A percentile compares a stretch with the other conserved stretches of the same genome.
Conservation (phyloP, 768 basidiomycete genomes). For the Peribolospora kevripleyi region DNA sequence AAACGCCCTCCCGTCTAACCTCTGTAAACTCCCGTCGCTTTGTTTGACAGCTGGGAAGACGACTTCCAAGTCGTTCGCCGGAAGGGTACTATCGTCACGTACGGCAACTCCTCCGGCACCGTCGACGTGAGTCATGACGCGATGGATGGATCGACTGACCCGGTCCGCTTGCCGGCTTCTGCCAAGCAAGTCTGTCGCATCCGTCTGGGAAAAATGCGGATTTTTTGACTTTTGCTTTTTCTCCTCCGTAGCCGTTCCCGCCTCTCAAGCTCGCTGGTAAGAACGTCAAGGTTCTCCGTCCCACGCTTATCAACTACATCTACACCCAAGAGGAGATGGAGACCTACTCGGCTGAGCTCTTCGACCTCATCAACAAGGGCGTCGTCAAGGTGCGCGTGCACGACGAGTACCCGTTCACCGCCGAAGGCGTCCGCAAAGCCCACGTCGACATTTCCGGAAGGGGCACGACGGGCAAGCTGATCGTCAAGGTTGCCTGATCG, state of each 20-base stretch:
- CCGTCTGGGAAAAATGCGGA: not conserved
- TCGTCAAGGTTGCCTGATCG: conserved; percentile 37
- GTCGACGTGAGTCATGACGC: conserved; percentile 8
- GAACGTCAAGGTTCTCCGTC: conserved; percentile 36
- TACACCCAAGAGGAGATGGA: conserved; percentile 44
- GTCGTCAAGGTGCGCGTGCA: conserved; percentile 40
- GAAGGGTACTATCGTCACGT: conserved; percentile 70
- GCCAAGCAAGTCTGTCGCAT: too few species aligned
- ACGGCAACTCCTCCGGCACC: conserved; percentile 73
- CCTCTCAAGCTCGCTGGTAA: conserved; percentile 50
- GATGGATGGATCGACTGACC: not conserved
- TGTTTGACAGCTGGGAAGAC: conserved; percentile 34
- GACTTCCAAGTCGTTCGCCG: conserved; percentile 58
- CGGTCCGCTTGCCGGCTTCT: too few species aligned
- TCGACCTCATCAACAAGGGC: conserved; percentile 34
- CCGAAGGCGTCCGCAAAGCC: conserved; percentile 48
- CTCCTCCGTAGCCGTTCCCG: conserved; percentile 43
- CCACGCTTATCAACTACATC: conserved; percentile 45
- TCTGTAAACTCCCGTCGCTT: not conserved
- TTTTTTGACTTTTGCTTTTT: conserved; percentile 1
- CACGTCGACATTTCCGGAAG: conserved; percentile 55
- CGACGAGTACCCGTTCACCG: conserved; percentile 54
- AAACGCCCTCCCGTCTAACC: not conserved
- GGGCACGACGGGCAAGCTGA: conserved; percentile 60
- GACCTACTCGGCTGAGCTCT: conserved; percentile 42